A percentile compares a stretch with the other conserved stretches of the same genome.
phyloP scores from a whole-genome alignment of 2,329 filamentous ascomycete genomes.

The Teratosphaeria viscida region DNA sequence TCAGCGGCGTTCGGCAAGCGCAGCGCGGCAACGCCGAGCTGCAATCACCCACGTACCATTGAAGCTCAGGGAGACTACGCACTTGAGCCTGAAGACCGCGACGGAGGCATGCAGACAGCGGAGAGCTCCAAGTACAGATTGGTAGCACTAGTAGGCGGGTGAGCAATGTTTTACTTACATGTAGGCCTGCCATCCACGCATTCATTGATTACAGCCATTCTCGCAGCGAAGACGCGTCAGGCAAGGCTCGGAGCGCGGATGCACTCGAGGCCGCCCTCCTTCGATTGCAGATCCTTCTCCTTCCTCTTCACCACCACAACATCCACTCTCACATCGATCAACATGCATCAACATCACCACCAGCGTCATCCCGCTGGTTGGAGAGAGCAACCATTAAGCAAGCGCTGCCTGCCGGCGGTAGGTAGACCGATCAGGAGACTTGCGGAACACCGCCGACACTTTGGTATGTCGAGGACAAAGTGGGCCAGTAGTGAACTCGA shows the following conservation, averaged over 20 bases:
- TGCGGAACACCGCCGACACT: not conserved
- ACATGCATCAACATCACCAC: not conserved
- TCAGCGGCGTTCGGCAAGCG: not conserved
- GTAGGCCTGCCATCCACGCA: not conserved
- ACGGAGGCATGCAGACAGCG: no score
- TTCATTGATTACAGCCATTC: not conserved
- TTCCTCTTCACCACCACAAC: not conserved
- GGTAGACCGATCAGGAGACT: not conserved
- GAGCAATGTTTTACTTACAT: no score
- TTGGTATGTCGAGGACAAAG: not conserved
- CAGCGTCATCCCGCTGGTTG: not conserved
- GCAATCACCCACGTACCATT: not conserved
- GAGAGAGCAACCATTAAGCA: not conserved
- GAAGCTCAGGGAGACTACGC: no score
- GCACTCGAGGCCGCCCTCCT: not conserved
- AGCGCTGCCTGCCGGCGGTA: not conserved
- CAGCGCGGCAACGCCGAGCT: not conserved
- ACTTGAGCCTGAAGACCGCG: no score
- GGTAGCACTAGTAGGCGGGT: no score
- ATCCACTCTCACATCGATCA: not conserved
- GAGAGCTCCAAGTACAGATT: no score
- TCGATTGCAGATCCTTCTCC: not conserved
- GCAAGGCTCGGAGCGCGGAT: not conserved
- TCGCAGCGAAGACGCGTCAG: not conserved
- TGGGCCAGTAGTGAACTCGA: not conserved